Evolutionary conservation across 2,329 filamentous ascomycete species (phyloP), one percentile per base, ranked within the genome.

Genomic region (Orbilia ellipsospora): DNA sequence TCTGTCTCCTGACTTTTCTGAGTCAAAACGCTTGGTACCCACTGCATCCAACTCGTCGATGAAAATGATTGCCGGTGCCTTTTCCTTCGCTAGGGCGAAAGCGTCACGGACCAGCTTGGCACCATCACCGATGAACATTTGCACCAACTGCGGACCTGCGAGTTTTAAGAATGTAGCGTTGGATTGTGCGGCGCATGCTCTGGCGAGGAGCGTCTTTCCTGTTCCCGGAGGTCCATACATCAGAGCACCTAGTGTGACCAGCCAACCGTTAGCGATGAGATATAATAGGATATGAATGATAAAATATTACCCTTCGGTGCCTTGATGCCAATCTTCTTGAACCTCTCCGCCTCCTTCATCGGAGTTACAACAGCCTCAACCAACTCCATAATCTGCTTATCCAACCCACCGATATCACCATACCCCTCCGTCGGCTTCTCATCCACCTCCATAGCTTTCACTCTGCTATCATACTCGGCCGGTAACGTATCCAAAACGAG

Each of bases 321-420:
- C 86, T 99, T 99, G 87, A 99, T 99, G 79, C 95, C 95, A 81
- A 99, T 97, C 88, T 97, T 98, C 88, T 97, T 98, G 86, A 99
- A 99, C 18, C 94, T 89, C 80, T 99, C 96, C 1, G 95, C 94
- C 85, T 99, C 94, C 88, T 98, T 98, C 95, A 99, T 99, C 1
- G 95, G 95, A 94, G 94, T 98, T 31, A 99, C 95, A 59, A 99
- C 95, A 67, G 95, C 95, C 85, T 99, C 95, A 7, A 99, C 94
- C 65, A 99, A 88, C 85, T 99, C 96, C 83, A 97, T 94, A 81
- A 99, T 99, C 86, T 99, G 95, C 85, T 99, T 99, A 84, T 97
- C 94, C 80, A 99, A 84, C 61, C 95, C 95, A 84, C 95, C 95
- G 13, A 99, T 96, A 85, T 99, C 95, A 65, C 90, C 95, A 85